Conservation (phyloP, 208 protist species). For the Wallacemonas rigidus region DNA sequence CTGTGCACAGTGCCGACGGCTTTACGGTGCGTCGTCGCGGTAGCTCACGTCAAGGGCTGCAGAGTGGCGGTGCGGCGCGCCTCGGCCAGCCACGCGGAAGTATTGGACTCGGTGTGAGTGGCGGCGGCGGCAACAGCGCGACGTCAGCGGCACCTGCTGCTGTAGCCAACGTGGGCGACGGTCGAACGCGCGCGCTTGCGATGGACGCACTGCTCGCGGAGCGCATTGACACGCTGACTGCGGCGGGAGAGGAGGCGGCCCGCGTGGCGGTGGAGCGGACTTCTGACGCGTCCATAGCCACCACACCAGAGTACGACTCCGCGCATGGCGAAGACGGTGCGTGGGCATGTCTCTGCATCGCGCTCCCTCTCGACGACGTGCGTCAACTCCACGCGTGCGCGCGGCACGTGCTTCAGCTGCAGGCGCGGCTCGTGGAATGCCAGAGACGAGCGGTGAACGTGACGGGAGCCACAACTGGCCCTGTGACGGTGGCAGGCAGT, state of each 20-base stretch:
- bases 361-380: constrained; percentile 36
- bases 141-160: not conserved
- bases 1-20: not conserved
- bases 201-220: constrained; percentile 22
- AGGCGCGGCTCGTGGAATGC: constrained; percentile 18
- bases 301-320: not conserved
- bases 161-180: not conserved
- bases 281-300: not conserved
- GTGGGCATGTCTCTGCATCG: constrained; percentile 32
- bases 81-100: constrained; percentile 3
- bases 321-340: not conserved
- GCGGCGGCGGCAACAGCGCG: not conserved
- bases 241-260: not conserved
- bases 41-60: constrained; percentile 4
- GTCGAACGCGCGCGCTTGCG: not conserved
- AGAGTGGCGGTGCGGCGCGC: constrained; percentile 6
- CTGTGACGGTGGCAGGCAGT: constrained; percentile 22
- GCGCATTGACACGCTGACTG: constrained; percentile 9
- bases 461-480: not conserved
- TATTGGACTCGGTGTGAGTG: not conserved
- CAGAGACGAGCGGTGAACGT: not conserved
- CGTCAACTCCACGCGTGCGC: constrained; percentile 28
- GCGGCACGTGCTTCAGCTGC: constrained; percentile 29
- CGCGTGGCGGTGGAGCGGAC: not conserved
- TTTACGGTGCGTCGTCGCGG: not conserved